phyloP scores from a whole-genome alignment of 192 early-diverging fungal species.

The Podila horticola region DNA sequence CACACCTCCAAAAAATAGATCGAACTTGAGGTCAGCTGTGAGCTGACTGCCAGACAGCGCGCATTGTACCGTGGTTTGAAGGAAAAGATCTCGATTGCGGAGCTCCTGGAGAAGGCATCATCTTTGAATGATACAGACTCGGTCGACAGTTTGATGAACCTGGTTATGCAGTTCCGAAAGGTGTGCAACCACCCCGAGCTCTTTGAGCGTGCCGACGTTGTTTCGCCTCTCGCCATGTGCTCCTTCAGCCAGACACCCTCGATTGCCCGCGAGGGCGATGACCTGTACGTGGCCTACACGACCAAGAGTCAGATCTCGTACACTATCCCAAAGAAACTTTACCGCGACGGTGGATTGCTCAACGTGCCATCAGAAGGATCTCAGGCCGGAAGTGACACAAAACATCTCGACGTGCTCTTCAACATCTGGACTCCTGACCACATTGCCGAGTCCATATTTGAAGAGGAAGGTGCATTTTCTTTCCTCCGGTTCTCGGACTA shows the following conservation, averaged over 20 bases:
- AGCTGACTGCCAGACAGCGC: conserved; percentile 79
- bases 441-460: conserved; percentile 61
- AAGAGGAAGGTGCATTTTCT: conserved; percentile 58
- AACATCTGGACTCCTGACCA: conserved; percentile 69
- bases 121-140: conserved; percentile 73
- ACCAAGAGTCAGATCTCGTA: conserved; percentile 71
- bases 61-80: conserved; percentile 78
- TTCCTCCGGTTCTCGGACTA: conserved; percentile 66
- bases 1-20: conserved; percentile 55
- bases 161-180: conserved; percentile 96
- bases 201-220: conserved; percentile 88
- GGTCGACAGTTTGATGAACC: conserved; percentile 87
- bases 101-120: conserved; percentile 75
- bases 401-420: conserved; percentile 57
- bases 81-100: conserved; percentile 81
- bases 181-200: conserved; percentile 91
- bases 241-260: conserved; percentile 68
- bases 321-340: conserved; percentile 73
- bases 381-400: conserved; percentile 54
- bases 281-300: conserved; percentile 67
- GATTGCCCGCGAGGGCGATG: conserved; percentile 69
- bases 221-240: conserved; percentile 73
- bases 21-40: conserved; percentile 83
- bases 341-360: conserved; percentile 71
- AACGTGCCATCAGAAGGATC: conserved; percentile 50